Evolutionary conservation across 2,329 filamentous ascomycete genomes (phyloP), one percentile per base, ranked within the genome.

Genomic region (Hymenoscyphus linearis): DNA sequence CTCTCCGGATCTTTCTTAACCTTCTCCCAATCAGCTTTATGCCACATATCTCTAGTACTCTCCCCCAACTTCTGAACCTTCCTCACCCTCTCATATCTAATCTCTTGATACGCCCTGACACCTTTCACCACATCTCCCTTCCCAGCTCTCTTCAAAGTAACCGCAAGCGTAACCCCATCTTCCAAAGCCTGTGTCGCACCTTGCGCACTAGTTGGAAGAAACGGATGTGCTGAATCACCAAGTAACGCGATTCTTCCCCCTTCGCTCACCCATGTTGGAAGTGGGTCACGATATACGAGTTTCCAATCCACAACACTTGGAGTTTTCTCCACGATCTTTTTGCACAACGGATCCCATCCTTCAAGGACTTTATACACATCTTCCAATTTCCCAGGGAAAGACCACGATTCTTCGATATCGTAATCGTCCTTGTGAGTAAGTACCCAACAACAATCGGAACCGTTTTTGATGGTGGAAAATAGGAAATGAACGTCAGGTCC

Each of bases 191-290:
- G 73, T 31, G 74, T 75, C 4, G 85, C 85, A 3, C 86, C 86
- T 70, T 89, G 86, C 57, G 82, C 85, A 70, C 88, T 85, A 64
- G 88, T 81, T 1, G 86, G 85, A 79, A 88, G 82, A 81, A 86
- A 86, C 1, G 86, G 85, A 68, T 89, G 86, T 1, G 80, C 85
- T 4, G 87, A 85, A 67, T 90, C 86, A 6, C 87, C 87, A 14
- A 90, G 71, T 0, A 89, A 74, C 52, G 58, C 63, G 31, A 72
- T 67, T 14, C 66, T 57, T 10, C 67, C 37, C 65, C 72, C 22
- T 72, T 64, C 35, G 63, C 69, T 44, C 69, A 70, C 25, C 72
- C 76, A 70, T 71, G 67, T 57, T 47, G 70, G 57, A 34, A 67
- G 35, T 53, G 69, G 68, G 62, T 71, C 61, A 64, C 66, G 26